phyloP scores from a whole-genome alignment of 805 yeast species.

The Wickerhamiella brachini region DNA sequence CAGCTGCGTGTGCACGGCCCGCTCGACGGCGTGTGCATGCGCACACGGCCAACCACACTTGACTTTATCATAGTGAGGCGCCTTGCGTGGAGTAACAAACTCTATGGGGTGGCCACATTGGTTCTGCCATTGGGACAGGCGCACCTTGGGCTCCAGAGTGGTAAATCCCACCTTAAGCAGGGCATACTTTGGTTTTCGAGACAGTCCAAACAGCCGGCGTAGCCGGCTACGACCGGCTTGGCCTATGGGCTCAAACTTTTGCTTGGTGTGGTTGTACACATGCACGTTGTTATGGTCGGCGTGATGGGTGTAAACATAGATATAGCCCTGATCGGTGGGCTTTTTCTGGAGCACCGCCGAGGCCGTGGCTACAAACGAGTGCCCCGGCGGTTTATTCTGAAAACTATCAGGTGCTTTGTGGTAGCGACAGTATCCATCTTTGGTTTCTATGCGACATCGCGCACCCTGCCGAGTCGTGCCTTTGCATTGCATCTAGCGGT shows the following conservation, averaged over 20 bases:
- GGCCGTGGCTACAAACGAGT: neutral
- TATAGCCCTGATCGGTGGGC: constrained; percentile 12
- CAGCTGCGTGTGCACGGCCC: constrained; percentile 14
- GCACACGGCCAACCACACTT: constrained; percentile 19
- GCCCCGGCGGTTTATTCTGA: neutral
- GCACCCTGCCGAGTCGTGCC: constrained; percentile 17
- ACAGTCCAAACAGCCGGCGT: neutral
- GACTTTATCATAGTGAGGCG: constrained; percentile 6
- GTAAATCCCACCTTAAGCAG: constrained; percentile 24
- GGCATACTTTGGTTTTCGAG: constrained; percentile 4
- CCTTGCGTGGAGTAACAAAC: constrained; percentile 12
- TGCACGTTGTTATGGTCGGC: constrained; percentile 15
- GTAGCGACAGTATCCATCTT: constrained; percentile 11
- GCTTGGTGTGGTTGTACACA: constrained; percentile 11
- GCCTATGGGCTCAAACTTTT: constrained; percentile 9
- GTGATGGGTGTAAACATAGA: constrained; percentile 20
- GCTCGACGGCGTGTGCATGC: constrained; percentile 15
- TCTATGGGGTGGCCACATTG: constrained; percentile 20
- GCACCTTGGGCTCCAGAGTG: constrained; percentile 15
- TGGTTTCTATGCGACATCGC: constrained; percentile 11
- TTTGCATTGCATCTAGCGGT: constrained; percentile 11
- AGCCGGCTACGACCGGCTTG: neutral
- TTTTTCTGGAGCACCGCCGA: constrained; percentile 2
- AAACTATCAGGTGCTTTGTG: constrained; percentile 11
- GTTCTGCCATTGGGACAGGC: constrained; percentile 21